Evolutionary conservation across 768 basidiomycete species (phyloP).

Genomic region (Suillus brevipes): DNA sequence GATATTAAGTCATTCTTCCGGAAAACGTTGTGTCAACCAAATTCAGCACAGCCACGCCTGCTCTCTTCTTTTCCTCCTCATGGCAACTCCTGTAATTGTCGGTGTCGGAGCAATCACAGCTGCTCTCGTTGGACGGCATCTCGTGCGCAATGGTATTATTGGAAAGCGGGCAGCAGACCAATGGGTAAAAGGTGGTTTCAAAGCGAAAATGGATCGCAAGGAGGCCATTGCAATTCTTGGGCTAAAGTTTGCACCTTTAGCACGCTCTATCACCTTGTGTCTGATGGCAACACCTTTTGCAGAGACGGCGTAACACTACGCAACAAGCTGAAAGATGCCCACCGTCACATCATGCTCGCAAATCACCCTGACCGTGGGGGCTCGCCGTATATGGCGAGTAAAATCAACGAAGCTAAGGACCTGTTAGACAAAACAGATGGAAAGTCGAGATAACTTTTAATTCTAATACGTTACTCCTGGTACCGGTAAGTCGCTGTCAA

Average conservation of each 20-base stretch:
- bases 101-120: slow-evolving; percentile 79
- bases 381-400: slow-evolving; percentile 96
- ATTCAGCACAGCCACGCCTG: slow-evolving; percentile 1
- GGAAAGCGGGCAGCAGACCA: slow-evolving; percentile 67
- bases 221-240: slow-evolving; percentile 93
- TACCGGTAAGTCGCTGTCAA: background rate
- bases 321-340: slow-evolving; percentile 88
- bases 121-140: slow-evolving; percentile 70
- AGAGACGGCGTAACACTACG: slow-evolving; percentile 84
- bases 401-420: slow-evolving; percentile 99
- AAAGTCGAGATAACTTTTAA: slow-evolving; percentile 31
- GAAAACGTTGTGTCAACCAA: background rate
- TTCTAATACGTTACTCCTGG: background rate
- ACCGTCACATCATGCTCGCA: slow-evolving; percentile 94
- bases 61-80: slow-evolving; percentile 27
- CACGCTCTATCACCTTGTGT: background rate
- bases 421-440: slow-evolving; percentile 79
- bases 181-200: slow-evolving; percentile 94
- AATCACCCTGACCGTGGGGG: slow-evolving; percentile 99
- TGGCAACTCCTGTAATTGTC: slow-evolving; percentile 79
- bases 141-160: slow-evolving; percentile 63
- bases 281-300: slow-evolving; percentile 8
- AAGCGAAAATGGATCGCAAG: slow-evolving; percentile 91
- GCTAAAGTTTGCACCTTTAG: slow-evolving; percentile 60
- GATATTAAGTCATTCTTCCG: background rate